Evolutionary conservation across 176 grass and related monocot species (phyloP).

Genomic region (Avena atlantica): DNA sequence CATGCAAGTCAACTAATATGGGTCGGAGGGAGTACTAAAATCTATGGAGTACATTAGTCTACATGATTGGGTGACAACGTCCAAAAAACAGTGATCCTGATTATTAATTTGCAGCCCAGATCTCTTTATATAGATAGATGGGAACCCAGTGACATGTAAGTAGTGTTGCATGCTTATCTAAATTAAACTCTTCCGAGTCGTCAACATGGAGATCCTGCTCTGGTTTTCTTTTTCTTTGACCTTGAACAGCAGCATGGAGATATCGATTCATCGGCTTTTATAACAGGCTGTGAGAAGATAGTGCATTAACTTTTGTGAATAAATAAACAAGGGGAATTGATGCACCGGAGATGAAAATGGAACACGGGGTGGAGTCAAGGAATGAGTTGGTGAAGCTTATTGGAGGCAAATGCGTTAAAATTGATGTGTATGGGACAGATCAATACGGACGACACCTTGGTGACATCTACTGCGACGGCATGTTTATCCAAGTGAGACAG

Average conservation of each 20-base stretch:
- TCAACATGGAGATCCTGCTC: no score
- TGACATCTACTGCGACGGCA: background rate
- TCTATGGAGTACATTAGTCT: background rate
- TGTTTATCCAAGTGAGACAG: constrained; percentile 33
- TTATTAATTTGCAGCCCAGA: background rate
- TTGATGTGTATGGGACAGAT: background rate
- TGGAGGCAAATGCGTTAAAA: background rate
- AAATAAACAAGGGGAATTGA: constrained; percentile 12
- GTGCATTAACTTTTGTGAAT: constrained; percentile 2
- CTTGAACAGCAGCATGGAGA: no score
- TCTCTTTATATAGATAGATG: background rate
- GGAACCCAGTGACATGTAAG: background rate
- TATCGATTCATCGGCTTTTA: background rate
- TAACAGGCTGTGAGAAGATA: background rate
- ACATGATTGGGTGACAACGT: background rate
- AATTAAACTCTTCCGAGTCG: no score
- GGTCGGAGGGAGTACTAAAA: background rate
- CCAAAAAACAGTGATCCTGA: background rate
- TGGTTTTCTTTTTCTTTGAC: no score
- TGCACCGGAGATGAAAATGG: constrained; percentile 9
- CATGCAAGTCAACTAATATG: no score
- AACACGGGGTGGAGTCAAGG: background rate
- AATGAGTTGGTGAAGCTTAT: constrained; percentile 19
- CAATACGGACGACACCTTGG: constrained; percentile 2
- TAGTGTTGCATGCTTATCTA: background rate